Evolutionary conservation across 1,284 basidiomycete genomes (phyloP).

Genomic region (Ustilago nuda): DNA sequence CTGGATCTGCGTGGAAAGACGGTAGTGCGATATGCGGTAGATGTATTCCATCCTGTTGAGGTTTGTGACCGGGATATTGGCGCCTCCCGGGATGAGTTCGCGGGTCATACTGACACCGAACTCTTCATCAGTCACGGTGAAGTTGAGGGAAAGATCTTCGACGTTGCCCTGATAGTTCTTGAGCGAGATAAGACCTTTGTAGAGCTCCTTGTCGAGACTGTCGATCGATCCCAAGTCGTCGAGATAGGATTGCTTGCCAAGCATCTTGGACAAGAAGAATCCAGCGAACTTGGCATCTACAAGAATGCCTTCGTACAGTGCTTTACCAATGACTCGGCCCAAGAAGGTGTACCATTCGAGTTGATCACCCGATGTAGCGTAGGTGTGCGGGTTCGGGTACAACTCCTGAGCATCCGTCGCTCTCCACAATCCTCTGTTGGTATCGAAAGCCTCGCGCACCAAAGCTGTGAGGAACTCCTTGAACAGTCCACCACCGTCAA

Average conservation of each 20-base stretch:
- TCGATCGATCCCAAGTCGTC: constrained; percentile 62
- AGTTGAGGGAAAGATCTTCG: constrained; percentile 92
- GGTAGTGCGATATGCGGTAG: constrained; percentile 87
- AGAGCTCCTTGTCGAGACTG: constrained; percentile 77
- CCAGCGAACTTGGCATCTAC: constrained; percentile 95
- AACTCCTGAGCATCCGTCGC: constrained; percentile 89
- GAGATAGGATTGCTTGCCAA: constrained; percentile 67
- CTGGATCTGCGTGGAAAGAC: constrained; percentile 84
- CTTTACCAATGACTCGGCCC: constrained; percentile 92
- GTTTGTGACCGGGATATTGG: constrained; percentile 85
- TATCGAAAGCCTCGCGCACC: constrained; percentile 90
- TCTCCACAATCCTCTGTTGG: constrained; percentile 92
- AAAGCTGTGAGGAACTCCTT: constrained; percentile 91
- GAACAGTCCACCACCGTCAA: constrained; percentile 96
- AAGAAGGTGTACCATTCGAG: constrained; percentile 90
- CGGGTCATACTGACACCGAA: constrained; percentile 83
- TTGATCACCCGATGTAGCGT: constrained; percentile 60
- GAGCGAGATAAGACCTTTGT: constrained; percentile 89
- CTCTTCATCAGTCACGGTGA: constrained; percentile 91
- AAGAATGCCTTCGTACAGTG: constrained; percentile 94
- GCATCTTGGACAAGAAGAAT: constrained; percentile 87
- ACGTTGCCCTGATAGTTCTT: constrained; percentile 90
- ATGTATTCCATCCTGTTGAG: constrained; percentile 91
- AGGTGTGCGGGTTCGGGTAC: constrained; percentile 85
- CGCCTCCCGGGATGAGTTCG: constrained; percentile 85